A percentile compares a stretch with the other conserved stretches of the same genome.
phyloP scores from a whole-genome alignment of 83 land plant genomes.

The Picea abies region DNA sequence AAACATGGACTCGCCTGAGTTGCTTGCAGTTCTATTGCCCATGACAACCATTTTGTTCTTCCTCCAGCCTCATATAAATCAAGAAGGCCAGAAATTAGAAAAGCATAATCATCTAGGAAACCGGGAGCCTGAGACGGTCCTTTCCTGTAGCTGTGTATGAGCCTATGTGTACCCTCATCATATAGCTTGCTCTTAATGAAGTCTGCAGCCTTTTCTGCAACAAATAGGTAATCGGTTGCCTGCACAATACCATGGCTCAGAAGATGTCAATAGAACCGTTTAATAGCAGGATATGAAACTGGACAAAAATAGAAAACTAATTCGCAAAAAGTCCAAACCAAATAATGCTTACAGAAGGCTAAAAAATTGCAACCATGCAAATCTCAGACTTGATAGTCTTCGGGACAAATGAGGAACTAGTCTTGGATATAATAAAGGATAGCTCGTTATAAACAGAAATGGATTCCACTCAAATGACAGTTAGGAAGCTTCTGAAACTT shows the following conservation, averaged over 20 bases:
- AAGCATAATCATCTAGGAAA: conserved; percentile 98
- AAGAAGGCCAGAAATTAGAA: conserved; percentile 84
- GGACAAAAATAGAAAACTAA: too few species aligned
- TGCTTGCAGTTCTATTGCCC: conserved; percentile 91
- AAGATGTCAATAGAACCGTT: too few species aligned
- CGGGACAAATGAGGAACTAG: background rate
- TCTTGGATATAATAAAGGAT: too few species aligned
- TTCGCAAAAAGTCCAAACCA: too few species aligned
- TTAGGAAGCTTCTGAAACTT: too few species aligned
- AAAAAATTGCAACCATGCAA: background rate
- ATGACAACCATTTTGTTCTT: conserved; percentile 68
- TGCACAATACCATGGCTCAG: conserved; percentile 20
- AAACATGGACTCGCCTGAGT: conserved; percentile 68
- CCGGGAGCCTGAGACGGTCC: conserved; percentile 97
- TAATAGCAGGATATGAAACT: too few species aligned
- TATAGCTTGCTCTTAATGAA: conserved; percentile 77
- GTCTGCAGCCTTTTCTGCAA: conserved; percentile 80
- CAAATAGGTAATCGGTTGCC: conserved; percentile 80
- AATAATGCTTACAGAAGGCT: too few species aligned
- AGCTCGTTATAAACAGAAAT: too few species aligned
- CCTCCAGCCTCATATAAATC: conserved; percentile 94
- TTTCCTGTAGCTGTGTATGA: conserved; percentile 80
- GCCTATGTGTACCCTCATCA: conserved; percentile 57
- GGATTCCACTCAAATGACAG: too few species aligned
- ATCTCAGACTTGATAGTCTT: background rate